phyloP scores from a whole-genome alignment of 2,329 filamentous ascomycete species.

The Botrytis fragariae region DNA sequence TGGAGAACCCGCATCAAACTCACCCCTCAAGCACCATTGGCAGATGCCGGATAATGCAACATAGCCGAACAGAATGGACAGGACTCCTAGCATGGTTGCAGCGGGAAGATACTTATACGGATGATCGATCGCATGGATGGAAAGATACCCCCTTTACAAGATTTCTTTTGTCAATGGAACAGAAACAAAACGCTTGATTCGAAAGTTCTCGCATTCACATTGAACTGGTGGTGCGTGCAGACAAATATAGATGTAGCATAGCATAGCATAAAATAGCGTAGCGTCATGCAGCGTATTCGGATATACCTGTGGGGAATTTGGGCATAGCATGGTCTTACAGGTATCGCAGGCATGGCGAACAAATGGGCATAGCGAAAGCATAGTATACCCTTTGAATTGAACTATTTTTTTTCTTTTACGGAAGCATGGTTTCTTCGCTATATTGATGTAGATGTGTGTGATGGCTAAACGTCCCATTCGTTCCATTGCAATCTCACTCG shows the following conservation, averaged over 20 bases:
- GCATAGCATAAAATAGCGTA: neutral
- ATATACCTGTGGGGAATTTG: neutral
- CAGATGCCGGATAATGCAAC: neutral
- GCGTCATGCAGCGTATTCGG: neutral
- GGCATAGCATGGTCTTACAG: neutral
- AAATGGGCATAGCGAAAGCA: neutral
- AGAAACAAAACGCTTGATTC: neutral
- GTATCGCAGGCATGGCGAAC: neutral
- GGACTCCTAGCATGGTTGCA: neutral
- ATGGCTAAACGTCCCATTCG: neutral
- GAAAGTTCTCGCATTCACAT: neutral
- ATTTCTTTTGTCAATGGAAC: constrained; percentile 5
- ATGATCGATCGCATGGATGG: neutral
- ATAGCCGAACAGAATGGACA: neutral
- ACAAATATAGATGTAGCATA: neutral
- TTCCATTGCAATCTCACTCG: neutral
- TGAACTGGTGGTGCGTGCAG: neutral
- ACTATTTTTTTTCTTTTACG: neutral
- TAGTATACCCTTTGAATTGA: neutral
- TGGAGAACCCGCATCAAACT: neutral
- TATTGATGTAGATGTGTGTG: neutral
- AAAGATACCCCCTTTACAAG: constrained; percentile 16
- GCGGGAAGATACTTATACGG: neutral
- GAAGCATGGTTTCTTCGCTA: neutral
- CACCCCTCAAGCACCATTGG: neutral